Evolutionary conservation across 495 filamentous ascomycete species (phyloP), one percentile per base, ranked within the genome.

Genomic region (Tuber brumale): DNA sequence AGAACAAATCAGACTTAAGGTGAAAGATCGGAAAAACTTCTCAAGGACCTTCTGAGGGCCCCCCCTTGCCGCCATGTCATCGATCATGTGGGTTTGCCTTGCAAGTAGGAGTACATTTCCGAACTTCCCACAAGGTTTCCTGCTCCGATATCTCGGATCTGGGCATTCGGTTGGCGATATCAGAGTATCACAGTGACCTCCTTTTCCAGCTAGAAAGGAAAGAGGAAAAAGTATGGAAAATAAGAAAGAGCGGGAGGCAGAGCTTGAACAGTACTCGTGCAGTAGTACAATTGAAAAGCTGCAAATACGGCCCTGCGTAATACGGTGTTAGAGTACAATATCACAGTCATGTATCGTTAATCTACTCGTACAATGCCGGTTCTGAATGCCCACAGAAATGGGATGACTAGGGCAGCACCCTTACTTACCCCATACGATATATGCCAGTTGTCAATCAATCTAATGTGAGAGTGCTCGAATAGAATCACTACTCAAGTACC

Each of bases 21-120:
- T 80, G 78, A 45, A 75, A 35, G 78, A 80, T 80, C 78, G 78
- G 78, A 80, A 80, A 80, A 79, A 71, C 70, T 31, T 72, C n/a
- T 72, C 57, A 19, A 66, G 57, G 31, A 14, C 57, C 57, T 35
- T 19, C 69, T 78, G 71, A 73, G 43, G 21, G 76, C 5, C 73
- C 51, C 5, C 74, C 61, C 70, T 70, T 75, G 39, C 70, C 61
- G 71, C 74, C 78, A 79, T 78, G 73, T 79, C 76, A 79, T 80
- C 70, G 73, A 39, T 80, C 78, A 80, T 75, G 78, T 80, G 78
- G 79, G 78, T 66, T 72, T 70, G 76, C 48, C 70, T 48, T 70
- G 70, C 42, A 69, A 46, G 51, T 27, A 48, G 4, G 2, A 27
- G 46, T 57, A 66, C 57, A 66, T 66, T 66, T 66, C 57, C 57